Percentiles rank a stretch among this genome's conserved stretches.
These are phyloP conservation scores for Fremontodendron californicum DNA, from an alignment of 345 rosid species.

Conservation along the genomic window DNA sequence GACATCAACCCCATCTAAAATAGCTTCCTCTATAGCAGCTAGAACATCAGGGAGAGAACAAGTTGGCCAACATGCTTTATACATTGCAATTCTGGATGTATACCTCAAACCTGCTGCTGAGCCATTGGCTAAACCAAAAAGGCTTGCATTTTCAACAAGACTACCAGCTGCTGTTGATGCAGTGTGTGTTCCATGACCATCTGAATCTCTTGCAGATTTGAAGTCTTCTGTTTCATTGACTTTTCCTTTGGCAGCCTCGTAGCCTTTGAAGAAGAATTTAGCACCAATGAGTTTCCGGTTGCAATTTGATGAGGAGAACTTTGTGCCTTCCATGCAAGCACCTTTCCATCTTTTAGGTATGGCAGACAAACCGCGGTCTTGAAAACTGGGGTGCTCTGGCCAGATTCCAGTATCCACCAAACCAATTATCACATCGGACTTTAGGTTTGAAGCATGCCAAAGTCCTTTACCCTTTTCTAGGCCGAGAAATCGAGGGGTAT, in stretches of 20 bases:
- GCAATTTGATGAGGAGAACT: slow-evolving; percentile 53
- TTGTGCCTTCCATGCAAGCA: slow-evolving; percentile 53
- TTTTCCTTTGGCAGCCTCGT: slow-evolving; percentile 45
- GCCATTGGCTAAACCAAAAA: slow-evolving; percentile 57
- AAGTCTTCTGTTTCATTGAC: slow-evolving; percentile 43
- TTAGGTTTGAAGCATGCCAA: slow-evolving; percentile 40
- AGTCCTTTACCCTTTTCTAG: slow-evolving; percentile 50
- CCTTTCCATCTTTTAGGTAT: slow-evolving; percentile 74
- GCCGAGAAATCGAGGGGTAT: slow-evolving; percentile 60
- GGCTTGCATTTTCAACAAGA: slow-evolving; percentile 38
- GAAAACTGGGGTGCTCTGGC: slow-evolving; percentile 73
- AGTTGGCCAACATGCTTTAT: slow-evolving; percentile 61
- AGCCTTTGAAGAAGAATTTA: slow-evolving; percentile 54
- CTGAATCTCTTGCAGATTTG: slow-evolving; percentile 57
- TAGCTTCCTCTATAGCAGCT: slow-evolving; percentile 70
- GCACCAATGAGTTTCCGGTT: slow-evolving; percentile 82
- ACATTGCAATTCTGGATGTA: slow-evolving; percentile 60
- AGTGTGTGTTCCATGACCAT: slow-evolving; percentile 87
- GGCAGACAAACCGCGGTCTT: slow-evolving; percentile 49
- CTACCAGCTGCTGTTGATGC: slow-evolving; percentile 76
- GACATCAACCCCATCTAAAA: slow-evolving; percentile 70
- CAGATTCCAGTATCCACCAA: slow-evolving; percentile 71
- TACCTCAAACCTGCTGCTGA: slow-evolving; percentile 61
- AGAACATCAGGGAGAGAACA: slow-evolving; percentile 53
- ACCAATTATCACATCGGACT: slow-evolving; percentile 61